Evolutionary conservation across 768 basidiomycete species (phyloP).

Genomic region (Lactarius tabidus): DNA sequence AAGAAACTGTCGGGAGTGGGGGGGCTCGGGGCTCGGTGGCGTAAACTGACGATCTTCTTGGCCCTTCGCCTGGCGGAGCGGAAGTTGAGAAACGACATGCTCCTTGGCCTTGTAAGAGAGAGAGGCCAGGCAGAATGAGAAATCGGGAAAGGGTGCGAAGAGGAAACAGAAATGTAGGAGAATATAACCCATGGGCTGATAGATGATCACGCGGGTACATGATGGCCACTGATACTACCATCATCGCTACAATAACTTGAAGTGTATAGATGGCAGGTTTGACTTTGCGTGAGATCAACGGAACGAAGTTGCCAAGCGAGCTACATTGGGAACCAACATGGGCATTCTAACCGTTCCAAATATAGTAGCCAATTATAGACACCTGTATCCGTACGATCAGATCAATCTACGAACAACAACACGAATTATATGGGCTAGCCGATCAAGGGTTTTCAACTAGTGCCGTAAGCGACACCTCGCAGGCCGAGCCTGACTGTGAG

Average conservation of each 20-base stretch:
- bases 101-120: constrained; percentile 2
- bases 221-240: constrained; percentile 7
- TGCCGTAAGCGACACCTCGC: no score
- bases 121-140: neutral
- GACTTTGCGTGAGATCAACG: neutral
- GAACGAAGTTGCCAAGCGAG: neutral
- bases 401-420: no score
- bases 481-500: no score
- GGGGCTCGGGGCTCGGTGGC: neutral
- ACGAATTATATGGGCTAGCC: no score
- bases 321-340: no score
- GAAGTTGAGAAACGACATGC: constrained; percentile 19
- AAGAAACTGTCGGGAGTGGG: constrained; percentile 5
- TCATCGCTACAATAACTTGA: neutral
- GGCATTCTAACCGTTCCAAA: no score
- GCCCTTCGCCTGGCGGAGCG: constrained; percentile 25
- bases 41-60: constrained; percentile 18
- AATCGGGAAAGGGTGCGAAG: neutral
- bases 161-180: neutral
- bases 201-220: neutral
- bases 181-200: constrained; percentile 6
- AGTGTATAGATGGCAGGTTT: neutral
- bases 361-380: no score
- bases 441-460: no score
- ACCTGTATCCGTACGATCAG: no score